Base-by-base conservation (phyloP, 2,329 filamentous ascomycete genomes). In the Xylariaceae sp. region DNA sequence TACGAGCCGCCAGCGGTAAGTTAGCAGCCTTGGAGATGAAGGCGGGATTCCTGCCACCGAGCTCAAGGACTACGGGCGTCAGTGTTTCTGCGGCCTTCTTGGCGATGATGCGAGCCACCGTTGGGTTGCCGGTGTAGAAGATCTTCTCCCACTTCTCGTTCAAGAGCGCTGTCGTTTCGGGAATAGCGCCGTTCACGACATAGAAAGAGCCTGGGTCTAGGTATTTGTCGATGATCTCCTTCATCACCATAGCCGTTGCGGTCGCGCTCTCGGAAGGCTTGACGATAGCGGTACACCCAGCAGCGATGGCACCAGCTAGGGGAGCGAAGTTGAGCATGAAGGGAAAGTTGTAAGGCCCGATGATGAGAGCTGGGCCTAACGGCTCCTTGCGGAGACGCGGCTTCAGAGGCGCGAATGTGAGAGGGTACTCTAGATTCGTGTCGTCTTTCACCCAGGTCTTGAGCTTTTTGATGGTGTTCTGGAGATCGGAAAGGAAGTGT, bases 61-160 rank as follows among this genome's bases (percentile, higher is more conserved):
- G 82, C 75, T 99, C 94, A 42, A 97, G 82, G 10, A 85, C 81
- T 18, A 95, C 85, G 0, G 94, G 94, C 0, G 94, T 97, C 53
- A 96, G 77, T 35, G 89, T 86, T 65, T 90, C 83, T 52, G 94
- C 92, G 0, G 92, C 94, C 68, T 95, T 96, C 68, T 91, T 85
- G 42, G 89, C 82, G 46, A 97, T 85, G 62, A 97, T 91, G 65
- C 86, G 90, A 63, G 89, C 94, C 15, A 96, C 90, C 27, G 67
- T 73, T 45, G 80, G 78, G 62, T 83, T 85, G 47, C 94, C 94
- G 1, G 94, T 99, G 74, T 96, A 99, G 75, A 94, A 91, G 63
- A 99, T 95, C 80, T 96, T 97, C 73, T 95, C 91, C 86, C 91
- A 99, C 69, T 92, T 92, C 73, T 90, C 82, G 50, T 92, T 83